These are phyloP conservation scores for Candida smagusa DNA, from an alignment of 1,139 yeast genomes.

Conservation along the genomic window DNA sequence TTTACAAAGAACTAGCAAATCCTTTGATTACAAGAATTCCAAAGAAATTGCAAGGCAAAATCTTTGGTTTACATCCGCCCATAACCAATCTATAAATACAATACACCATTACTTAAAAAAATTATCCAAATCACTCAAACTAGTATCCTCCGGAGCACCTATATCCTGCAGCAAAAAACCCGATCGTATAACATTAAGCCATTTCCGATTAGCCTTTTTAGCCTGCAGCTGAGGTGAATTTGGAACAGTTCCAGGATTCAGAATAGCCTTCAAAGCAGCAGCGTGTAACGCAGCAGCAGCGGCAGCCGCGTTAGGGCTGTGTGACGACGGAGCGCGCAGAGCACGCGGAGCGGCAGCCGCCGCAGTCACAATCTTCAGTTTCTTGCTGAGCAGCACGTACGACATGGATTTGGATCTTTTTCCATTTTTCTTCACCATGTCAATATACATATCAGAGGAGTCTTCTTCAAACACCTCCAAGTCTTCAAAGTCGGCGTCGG, in stretches of 20 bases:
- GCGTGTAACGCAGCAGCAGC: conserved; percentile 67
- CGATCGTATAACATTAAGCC: conserved; percentile 69
- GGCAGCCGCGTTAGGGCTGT: conserved; percentile 61
- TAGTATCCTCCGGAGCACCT: conserved; percentile 72
- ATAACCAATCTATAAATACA: no score
- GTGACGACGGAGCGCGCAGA: conserved; percentile 57
- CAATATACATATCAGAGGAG: conserved; percentile 20
- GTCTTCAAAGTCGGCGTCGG: conserved; percentile 40
- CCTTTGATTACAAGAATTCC: no score
- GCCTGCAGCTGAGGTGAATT: conserved; percentile 18
- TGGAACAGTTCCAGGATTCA: conserved; percentile 25
- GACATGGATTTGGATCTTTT: conserved; percentile 68
- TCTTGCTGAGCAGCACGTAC: conserved; percentile 46
- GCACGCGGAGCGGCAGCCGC: conserved; percentile 82
- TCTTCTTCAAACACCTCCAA: conserved; percentile 45
- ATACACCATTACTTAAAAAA: conserved; percentile 33
- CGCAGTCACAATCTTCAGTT: conserved; percentile 59
- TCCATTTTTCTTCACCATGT: conserved; percentile 36
- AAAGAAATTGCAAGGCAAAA: no score
- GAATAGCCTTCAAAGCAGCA: conserved; percentile 58
- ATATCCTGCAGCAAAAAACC: conserved; percentile 76
- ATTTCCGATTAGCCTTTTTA: conserved; percentile 44
- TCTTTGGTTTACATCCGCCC: no score
- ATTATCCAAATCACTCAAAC: conserved; percentile 69
- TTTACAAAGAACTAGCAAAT: no score